Evolutionary conservation across 2,329 filamentous ascomycete species (phyloP), one percentile per base, ranked within the genome.

Genomic region (Moelleriella libera): DNA sequence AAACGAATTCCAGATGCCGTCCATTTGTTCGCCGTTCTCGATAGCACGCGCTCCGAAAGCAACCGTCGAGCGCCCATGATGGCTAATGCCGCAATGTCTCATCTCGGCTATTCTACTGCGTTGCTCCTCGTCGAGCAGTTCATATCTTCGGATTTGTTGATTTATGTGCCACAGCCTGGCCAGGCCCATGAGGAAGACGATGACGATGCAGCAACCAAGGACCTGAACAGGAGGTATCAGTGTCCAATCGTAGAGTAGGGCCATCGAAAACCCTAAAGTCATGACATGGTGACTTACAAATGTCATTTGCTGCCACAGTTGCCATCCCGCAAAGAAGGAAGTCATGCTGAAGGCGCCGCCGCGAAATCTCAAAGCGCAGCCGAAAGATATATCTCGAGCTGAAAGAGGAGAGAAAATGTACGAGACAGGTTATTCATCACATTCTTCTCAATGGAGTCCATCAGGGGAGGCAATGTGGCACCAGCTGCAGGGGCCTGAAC

Each of bases 1-100:
- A 46, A 69, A 68, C 29, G 79, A 82, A 45, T 85, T 78, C 82
- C 84, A 88, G 45, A 96, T 88, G 4, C 88, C 89, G 53, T 94
- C 86, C 6, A 94, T 78, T 59, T 90, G 78, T 42, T 94, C 71
- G 5, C 88, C 88, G 54, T 78, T 84, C 61, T 95, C 83, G 44
- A 96, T 78, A 6, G 89, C 89, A 55, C 85, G 80, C 47, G 92
- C 78, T 21, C 90, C 89, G 57, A 96, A 96, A 0, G 88, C 88
- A 37, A 94, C 78, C 8, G 86, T 82, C 45, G 77, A 70, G 14
- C 56, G 50, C 30, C 60, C 57, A 46, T 60, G 45, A 14, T 56
- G 50, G 5, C 62, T 52, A 44, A 78, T 70, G 57, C 70, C 78
- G 51, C 68, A 79, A 61, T 64, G 75, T 51, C 64, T 74, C 68